Evolutionary conservation across 176 grass and related monocot species (phyloP).

Genomic region (Cenchrus purpureus): DNA sequence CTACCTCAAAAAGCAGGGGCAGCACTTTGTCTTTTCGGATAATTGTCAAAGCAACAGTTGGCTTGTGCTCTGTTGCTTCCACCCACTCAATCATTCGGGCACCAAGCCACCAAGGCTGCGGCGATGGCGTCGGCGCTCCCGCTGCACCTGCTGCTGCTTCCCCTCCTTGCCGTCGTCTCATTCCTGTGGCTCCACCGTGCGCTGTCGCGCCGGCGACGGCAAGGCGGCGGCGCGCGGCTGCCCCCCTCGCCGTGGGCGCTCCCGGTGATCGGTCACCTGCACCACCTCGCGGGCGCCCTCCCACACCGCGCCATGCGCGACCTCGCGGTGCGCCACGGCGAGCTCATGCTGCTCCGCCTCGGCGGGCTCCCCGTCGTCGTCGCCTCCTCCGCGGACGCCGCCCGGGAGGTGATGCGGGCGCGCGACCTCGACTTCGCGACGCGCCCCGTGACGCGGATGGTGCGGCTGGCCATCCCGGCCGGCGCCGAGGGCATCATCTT

Average conservation of each 20-base stretch:
- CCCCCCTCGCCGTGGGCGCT: conserved; percentile 43
- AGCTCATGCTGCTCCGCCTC: conserved; percentile 41
- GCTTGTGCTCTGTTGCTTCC: not conserved
- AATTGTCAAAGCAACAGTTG: conserved; percentile 6
- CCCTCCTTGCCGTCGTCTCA: not conserved
- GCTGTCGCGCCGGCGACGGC: not conserved
- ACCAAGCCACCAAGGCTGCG: not conserved
- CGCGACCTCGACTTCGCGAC: conserved; percentile 33
- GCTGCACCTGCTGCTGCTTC: not conserved
- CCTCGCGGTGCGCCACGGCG: conserved; percentile 31
- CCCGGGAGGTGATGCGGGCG: conserved; percentile 24
- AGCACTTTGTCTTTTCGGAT: not conserved
- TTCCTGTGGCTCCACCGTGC: not conserved
- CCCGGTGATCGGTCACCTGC: conserved; percentile 49
- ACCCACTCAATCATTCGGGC: not conserved
- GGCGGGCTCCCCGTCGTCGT: conserved; percentile 39
- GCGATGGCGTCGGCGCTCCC: not conserved
- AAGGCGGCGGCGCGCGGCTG: not conserved
- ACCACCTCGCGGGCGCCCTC: conserved; percentile 43
- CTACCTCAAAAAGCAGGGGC: not conserved
- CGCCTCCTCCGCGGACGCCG: conserved; percentile 38
- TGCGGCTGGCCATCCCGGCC: not conserved
- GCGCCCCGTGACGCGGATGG: conserved; percentile 30
- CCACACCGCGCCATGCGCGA: conserved; percentile 40
- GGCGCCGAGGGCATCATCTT: conserved; percentile 31